phyloP scores from a whole-genome alignment of 805 yeast species.

The Metschnikowia peoriensis region DNA sequence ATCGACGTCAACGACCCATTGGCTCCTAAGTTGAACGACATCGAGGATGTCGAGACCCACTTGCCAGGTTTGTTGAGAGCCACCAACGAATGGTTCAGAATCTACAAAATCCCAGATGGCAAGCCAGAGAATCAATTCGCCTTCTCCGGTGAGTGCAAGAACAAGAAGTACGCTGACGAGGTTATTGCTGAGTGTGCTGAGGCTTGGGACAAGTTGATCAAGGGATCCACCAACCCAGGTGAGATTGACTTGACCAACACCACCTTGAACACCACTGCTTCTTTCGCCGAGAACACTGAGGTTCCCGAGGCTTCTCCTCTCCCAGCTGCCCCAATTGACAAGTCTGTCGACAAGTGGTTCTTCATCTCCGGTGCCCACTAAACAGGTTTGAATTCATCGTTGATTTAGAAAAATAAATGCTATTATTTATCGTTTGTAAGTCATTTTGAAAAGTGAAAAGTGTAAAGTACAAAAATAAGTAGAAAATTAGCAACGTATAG shows the following conservation, averaged over 20 bases:
- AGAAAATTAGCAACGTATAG: not conserved
- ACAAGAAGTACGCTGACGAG: slow-evolving; percentile 42
- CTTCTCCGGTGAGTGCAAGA: slow-evolving; percentile 64
- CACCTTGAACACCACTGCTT: slow-evolving; percentile 46
- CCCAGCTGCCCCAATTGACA: slow-evolving; percentile 93
- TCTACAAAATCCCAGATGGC: slow-evolving; percentile 81
- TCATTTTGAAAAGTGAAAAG: not conserved
- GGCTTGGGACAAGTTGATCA: slow-evolving; percentile 64
- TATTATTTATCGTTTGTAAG: not conserved
- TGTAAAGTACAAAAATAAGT: not conserved
- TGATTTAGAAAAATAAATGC: not conserved
- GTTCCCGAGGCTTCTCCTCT: slow-evolving; percentile 70
- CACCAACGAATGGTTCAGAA: slow-evolving; percentile 76
- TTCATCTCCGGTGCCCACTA: slow-evolving; percentile 81
- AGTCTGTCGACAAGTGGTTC: slow-evolving; percentile 98
- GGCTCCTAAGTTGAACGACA: slow-evolving; percentile 56
- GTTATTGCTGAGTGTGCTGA: slow-evolving; percentile 43
- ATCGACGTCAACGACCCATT: slow-evolving; percentile 67
- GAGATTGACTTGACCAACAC: slow-evolving; percentile 50
- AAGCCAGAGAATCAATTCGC: slow-evolving; percentile 76
- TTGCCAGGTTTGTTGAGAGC: slow-evolving; percentile 72
- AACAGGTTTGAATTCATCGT: slow-evolving; percentile 1
- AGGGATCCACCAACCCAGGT: slow-evolving; percentile 36
- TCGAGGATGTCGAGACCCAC: slow-evolving; percentile 63
- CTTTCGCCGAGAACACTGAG: slow-evolving; percentile 46